A percentile compares a stretch with the other conserved stretches of the same genome.
These are phyloP conservation scores for Candida freyschussii DNA, from an alignment of 1,139 yeast species.

Conservation along the genomic window DNA sequence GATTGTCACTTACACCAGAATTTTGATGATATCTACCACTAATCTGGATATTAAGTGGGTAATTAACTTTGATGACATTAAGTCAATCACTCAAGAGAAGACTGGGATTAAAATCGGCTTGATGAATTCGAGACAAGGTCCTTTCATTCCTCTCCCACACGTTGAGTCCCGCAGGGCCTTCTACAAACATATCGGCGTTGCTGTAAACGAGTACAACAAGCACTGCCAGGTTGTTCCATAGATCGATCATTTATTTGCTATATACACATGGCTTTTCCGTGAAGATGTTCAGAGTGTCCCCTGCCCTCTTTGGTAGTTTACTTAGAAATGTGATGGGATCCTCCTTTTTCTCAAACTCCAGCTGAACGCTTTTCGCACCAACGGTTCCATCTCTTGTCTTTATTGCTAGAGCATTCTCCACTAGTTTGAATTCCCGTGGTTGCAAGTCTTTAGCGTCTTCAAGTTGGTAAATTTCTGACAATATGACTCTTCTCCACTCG, in stretches of 20 bases:
- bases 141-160: conserved; percentile 79
- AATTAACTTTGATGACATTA: conserved; percentile 54
- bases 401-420: conserved; percentile 31
- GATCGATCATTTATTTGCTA: neutral
- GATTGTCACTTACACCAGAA: conserved; percentile 67
- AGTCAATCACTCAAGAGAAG: conserved; percentile 67
- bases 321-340: conserved; percentile 38
- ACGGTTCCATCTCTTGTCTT: conserved; percentile 43
- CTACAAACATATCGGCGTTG: conserved; percentile 70
- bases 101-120: conserved; percentile 73
- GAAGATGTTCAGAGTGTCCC: conserved; percentile 25
- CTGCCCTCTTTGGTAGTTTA: conserved; percentile 43
- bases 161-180: conserved; percentile 57
- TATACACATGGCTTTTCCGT: conserved; percentile 2
- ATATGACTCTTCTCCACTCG: conserved; percentile 41
- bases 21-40: conserved; percentile 66
- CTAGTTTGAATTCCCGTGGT: conserved; percentile 42
- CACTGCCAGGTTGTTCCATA: conserved; percentile 35
- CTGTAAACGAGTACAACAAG: conserved; percentile 76
- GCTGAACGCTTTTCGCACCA: conserved; percentile 36
- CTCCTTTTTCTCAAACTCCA: conserved; percentile 52
- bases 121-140: conserved; percentile 56
- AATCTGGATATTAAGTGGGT: conserved; percentile 61
- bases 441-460: conserved; percentile 5
- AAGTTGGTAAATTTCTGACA: conserved; percentile 32